These are phyloP conservation scores for Lasiosphaeria ovina DNA, from an alignment of 495 filamentous ascomycete species.

Conservation along the genomic window DNA sequence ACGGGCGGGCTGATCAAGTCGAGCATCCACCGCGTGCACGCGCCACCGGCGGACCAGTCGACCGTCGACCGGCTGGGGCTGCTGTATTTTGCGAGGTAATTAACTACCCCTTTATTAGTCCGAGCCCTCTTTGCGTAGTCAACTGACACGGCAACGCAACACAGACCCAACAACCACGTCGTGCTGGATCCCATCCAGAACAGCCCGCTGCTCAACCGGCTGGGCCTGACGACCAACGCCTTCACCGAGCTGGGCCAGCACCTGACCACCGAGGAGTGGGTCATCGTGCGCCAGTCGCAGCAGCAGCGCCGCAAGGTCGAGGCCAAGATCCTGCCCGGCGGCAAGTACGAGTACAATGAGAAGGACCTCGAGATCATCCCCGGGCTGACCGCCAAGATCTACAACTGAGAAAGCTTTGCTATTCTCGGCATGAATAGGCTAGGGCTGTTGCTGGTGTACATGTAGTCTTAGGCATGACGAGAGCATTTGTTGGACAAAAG, in stretches of 20 bases:
- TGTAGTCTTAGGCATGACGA: no score
- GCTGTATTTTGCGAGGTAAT: slow-evolving; percentile 39
- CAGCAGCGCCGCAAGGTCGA: background rate
- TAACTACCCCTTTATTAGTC: background rate
- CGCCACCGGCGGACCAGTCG: slow-evolving; percentile 50
- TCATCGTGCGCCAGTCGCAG: background rate
- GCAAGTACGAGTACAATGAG: slow-evolving; percentile 1
- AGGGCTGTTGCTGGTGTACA: no score
- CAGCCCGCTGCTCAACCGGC: background rate
- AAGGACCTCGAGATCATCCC: background rate
- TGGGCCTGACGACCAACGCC: background rate
- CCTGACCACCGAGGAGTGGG: background rate
- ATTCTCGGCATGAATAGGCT: no score
- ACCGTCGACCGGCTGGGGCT: slow-evolving; percentile 52
- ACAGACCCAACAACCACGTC: slow-evolving; percentile 1
- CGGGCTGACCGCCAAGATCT: background rate
- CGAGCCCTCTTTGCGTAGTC: background rate
- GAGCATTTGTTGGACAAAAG: no score
- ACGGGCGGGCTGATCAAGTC: slow-evolving; percentile 51
- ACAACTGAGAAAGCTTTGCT: background rate
- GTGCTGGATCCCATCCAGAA: slow-evolving; percentile 1
- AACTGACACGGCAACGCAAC: background rate
- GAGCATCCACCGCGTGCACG: slow-evolving; percentile 51
- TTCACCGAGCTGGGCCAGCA: background rate
- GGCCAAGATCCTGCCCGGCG: background rate